Conservation (phyloP, 345 rosid genomes). For the Toxicodendron radicans region DNA sequence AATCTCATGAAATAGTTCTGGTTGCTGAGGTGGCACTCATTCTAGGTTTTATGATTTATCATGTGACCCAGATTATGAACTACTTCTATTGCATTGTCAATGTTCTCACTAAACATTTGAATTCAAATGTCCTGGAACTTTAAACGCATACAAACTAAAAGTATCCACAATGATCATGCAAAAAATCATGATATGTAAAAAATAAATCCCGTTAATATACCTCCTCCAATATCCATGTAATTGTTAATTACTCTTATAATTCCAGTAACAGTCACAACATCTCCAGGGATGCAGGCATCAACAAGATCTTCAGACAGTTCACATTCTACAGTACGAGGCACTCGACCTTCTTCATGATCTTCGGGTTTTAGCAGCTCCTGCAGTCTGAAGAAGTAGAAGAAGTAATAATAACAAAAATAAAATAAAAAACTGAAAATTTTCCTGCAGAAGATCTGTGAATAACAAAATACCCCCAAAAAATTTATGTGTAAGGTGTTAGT, state of each 20-base stretch:
- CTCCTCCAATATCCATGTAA: constrained; percentile 98
- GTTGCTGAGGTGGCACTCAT: not conserved
- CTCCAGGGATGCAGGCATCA: constrained; percentile 93
- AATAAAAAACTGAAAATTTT: not conserved
- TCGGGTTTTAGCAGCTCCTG: constrained; percentile 76
- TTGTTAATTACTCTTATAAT: constrained; percentile 82
- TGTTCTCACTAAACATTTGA: not conserved
- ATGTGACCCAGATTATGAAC: not conserved
- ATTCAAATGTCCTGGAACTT: not conserved
- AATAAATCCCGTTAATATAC: constrained; percentile 33
- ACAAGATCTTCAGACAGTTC: constrained; percentile 92
- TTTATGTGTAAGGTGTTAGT: not conserved
- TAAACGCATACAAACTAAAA: not conserved
- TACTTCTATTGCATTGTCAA: not conserved
- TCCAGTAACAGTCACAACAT: constrained; percentile 95
- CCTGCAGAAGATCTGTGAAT: not conserved
- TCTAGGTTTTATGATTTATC: not conserved
- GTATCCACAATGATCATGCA: not conserved
- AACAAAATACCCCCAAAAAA: not conserved
- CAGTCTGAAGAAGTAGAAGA: constrained; percentile 43
- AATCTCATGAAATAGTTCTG: not conserved
- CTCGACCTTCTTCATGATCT: constrained; percentile 97
- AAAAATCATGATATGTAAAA: not conserved
- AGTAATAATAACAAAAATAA: not conserved
- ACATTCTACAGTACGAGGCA: constrained; percentile 97